phyloP scores from a whole-genome alignment of 163 green algal genomes.

The Chlamydomonas reinhardtii region DNA sequence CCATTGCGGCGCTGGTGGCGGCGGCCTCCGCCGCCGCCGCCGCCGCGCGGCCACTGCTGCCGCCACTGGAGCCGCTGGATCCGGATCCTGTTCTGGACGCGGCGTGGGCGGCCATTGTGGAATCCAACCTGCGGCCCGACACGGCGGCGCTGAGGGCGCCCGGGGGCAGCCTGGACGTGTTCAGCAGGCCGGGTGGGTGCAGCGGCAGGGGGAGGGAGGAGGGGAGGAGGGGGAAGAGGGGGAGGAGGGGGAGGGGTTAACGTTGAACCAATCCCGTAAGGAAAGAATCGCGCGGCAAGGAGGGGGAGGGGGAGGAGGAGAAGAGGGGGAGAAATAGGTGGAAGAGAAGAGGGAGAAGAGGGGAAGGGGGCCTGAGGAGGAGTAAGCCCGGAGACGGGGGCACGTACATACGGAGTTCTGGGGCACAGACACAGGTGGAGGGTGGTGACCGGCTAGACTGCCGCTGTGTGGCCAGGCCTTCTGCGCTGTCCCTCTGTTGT shows the following conservation, averaged over 20 bases:
- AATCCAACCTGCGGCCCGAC: constrained; percentile 30
- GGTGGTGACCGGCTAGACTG: too few relatives aligned
- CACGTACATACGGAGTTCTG: too few relatives aligned
- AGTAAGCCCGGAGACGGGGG: too few relatives aligned
- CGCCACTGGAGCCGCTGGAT: constrained; percentile 20
- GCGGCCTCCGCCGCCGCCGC: background rate
- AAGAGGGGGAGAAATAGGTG: too few relatives aligned
- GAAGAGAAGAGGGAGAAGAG: too few relatives aligned
- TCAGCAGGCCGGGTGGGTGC: constrained; percentile 36
- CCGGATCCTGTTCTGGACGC: constrained; percentile 25
- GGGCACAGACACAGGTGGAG: too few relatives aligned
- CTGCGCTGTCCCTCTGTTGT: too few relatives aligned
- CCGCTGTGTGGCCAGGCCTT: too few relatives aligned
- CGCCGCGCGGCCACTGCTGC: background rate
- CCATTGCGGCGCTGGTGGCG: background rate
- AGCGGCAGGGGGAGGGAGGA: background rate
- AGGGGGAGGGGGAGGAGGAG: too few relatives aligned
- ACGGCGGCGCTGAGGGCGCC: background rate
- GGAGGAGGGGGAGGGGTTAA: background rate
- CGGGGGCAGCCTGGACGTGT: constrained; percentile 24
- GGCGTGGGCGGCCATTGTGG: constrained; percentile 23
- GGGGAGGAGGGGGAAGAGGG: background rate
- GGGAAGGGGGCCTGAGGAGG: too few relatives aligned
- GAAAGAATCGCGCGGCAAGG: too few relatives aligned
- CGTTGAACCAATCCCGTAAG: too few relatives aligned